Conservation (phyloP, 352 stramenopile genomes). For the Pythium rhizo-oryzae region DNA sequence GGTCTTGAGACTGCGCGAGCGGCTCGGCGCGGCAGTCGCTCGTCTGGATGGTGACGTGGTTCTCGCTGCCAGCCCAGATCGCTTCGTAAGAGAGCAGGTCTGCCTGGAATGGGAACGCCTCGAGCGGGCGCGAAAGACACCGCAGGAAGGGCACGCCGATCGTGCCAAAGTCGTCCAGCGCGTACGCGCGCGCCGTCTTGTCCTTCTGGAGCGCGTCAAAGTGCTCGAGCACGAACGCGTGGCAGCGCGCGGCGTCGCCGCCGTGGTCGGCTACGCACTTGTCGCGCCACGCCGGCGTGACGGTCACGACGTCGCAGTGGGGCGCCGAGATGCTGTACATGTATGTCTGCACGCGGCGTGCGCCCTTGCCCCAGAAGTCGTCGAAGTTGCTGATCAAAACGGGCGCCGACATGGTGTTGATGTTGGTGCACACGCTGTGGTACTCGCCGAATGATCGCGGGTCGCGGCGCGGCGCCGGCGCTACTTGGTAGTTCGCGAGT, state of each 20-base stretch:
- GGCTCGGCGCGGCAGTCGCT: constrained; percentile 49
- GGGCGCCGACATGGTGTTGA: constrained; percentile 22
- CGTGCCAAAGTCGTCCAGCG: constrained; percentile 40
- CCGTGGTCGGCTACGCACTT: constrained; percentile 32
- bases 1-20: constrained; percentile 35
- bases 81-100: constrained; percentile 54
- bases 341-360: constrained; percentile 29
- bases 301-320: constrained; percentile 19
- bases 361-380: constrained; percentile 37
- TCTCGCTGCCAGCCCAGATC: constrained; percentile 47
- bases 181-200: constrained; percentile 34
- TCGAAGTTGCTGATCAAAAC: constrained; percentile 32
- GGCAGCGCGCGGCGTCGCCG: constrained; percentile 36
- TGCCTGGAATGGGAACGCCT: constrained; percentile 49
- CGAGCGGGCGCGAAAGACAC: constrained; percentile 40
- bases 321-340: constrained; percentile 39
- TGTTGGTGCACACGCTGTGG: constrained; percentile 27
- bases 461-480: constrained; percentile 24
- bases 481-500: constrained; percentile 26
- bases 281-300: constrained; percentile 11
- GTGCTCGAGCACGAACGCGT: constrained; percentile 50
- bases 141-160: constrained; percentile 47
- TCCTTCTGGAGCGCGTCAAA: constrained; percentile 39
- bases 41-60: constrained; percentile 48
- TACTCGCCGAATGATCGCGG: constrained; percentile 24